Base-by-base conservation (phyloP, 2,329 filamentous ascomycete genomes). In the Xylaria sp. region DNA sequence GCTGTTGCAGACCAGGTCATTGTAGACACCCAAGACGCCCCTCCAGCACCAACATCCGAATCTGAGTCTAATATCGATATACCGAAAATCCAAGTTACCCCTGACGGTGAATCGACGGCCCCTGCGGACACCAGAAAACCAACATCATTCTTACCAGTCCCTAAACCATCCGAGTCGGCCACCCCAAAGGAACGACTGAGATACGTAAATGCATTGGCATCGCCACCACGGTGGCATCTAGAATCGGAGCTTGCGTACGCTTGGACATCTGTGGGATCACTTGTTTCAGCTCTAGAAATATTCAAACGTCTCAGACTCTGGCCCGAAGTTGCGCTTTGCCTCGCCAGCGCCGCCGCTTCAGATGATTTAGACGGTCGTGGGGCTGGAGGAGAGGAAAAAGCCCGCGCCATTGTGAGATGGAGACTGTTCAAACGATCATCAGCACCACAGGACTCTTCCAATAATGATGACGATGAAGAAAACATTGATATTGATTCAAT, bases 1-100 rank as follows among this genome's bases (percentile, higher is more conserved):
- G 94, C 94, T 1, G 89, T 99, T 0, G 94, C 97, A 1, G 96
- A 99, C 73, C 96, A 99, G 76, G 91, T 99, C 60, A 90, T 99
- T 67, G 92, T 93, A 0, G 94, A 98, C 69, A 98, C 81, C 1
- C 80, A 82, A 20, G 67, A 75, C 12, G 67, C 78, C 8, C 56
- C 72, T 13, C 72, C 80, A n/a, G 75, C 76, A 0, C 9, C 66
- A 45, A 53, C 15, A 39, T 52, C 46, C 5, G 53, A 32, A 75
- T 81, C 10, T 9, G 36, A 65, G 36, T 30, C 65, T 0, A 10
- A 32, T 13, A 1, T 1, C 1, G 76, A 81, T 2, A 76, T 86
- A 0, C 84, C 86, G 0, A 75, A 77, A 1, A 87, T 89, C 45
- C 76, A 81, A 48, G 73, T 88, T 41, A 83, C 80, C 0, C 55